A percentile compares a stretch with the other conserved stretches of the same genome.
Conservation (phyloP, 352 stramenopile species). For the Globisporangium orthogonon region DNA sequence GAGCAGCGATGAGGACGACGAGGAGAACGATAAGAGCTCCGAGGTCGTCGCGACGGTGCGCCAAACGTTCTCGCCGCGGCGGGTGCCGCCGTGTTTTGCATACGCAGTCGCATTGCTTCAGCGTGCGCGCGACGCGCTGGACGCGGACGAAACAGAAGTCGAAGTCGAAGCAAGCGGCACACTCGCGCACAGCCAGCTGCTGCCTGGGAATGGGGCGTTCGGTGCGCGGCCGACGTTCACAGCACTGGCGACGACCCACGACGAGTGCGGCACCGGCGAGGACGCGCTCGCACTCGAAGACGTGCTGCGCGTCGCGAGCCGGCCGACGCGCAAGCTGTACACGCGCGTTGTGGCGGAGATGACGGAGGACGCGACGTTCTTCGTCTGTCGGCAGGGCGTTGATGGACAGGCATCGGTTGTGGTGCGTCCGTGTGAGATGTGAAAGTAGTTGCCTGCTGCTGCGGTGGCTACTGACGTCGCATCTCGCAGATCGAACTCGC, state of each 20-base stretch:
- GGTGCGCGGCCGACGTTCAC: slow-evolving; percentile 39
- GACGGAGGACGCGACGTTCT: slow-evolving; percentile 20
- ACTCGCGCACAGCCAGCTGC: slow-evolving; percentile 14
- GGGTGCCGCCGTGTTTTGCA: slow-evolving; percentile 27
- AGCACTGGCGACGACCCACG: slow-evolving; percentile 20
- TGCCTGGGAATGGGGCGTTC: slow-evolving; percentile 40
- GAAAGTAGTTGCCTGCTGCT: neutral
- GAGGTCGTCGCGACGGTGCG: slow-evolving; percentile 34
- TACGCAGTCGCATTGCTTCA: slow-evolving; percentile 32
- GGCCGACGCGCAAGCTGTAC: slow-evolving; percentile 34
- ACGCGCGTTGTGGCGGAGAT: slow-evolving; percentile 30
- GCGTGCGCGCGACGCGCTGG: slow-evolving; percentile 19
- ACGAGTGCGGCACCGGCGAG: neutral
- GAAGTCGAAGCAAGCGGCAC: slow-evolving; percentile 8
- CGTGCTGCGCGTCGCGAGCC: slow-evolving; percentile 31
- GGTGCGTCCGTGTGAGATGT: neutral
- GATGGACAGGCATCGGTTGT: neutral
- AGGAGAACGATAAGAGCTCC: slow-evolving; percentile 6
- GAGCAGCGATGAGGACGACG: slow-evolving; percentile 1
- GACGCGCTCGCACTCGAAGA: slow-evolving; percentile 23
- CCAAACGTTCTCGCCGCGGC: slow-evolving; percentile 31
- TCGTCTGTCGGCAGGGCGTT: slow-evolving; percentile 17
- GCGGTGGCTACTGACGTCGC: too few species aligned
- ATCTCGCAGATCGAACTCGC: slow-evolving; percentile 5
- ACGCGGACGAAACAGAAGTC: slow-evolving; percentile 18